These are phyloP conservation scores for Cyberlindnera maclurae DNA, from an alignment of 805 yeast genomes.

Conservation along the genomic window DNA sequence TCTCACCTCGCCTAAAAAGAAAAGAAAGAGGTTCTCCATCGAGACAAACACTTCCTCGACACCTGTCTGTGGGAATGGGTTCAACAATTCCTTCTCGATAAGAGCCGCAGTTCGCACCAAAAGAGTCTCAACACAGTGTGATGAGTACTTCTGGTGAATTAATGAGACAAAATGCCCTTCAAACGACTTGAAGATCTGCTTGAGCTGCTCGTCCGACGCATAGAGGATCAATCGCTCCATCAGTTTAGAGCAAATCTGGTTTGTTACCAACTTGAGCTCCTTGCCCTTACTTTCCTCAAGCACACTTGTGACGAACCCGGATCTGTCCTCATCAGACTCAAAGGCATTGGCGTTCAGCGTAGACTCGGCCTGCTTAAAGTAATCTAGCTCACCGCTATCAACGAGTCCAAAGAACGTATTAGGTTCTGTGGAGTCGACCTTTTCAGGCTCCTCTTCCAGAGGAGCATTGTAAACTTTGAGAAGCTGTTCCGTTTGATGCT, in stretches of 20 bases:
- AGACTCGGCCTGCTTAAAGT: constrained; percentile 88
- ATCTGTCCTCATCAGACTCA: constrained; percentile 62
- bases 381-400: constrained; percentile 77
- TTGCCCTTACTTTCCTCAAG: constrained; percentile 83
- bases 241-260: constrained; percentile 90
- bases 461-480: constrained; percentile 12
- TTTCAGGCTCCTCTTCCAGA: constrained; percentile 1
- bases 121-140: constrained; percentile 88
- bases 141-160: constrained; percentile 82
- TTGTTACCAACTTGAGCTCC: constrained; percentile 86
- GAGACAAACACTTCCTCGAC: constrained; percentile 35
- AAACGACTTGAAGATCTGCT: constrained; percentile 57
- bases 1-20: constrained; percentile 59
- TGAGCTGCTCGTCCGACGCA: constrained; percentile 59
- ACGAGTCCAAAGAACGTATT: constrained; percentile 78
- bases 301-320: constrained; percentile 66
- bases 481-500: constrained; percentile 5
- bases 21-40: constrained; percentile 59
- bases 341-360: constrained; percentile 78
- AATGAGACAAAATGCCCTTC: constrained; percentile 69
- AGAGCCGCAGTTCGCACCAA: constrained; percentile 67
- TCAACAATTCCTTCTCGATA: constrained; percentile 64
- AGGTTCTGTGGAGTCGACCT: constrained; percentile 17
- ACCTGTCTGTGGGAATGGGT: constrained; percentile 31
- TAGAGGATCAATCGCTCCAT: constrained; percentile 77